Percentiles rank a stretch among this genome's conserved stretches.
These are phyloP conservation scores for Sporothrix sp. DNA, from an alignment of 2,329 filamentous ascomycete species.

Conservation along the genomic window DNA sequence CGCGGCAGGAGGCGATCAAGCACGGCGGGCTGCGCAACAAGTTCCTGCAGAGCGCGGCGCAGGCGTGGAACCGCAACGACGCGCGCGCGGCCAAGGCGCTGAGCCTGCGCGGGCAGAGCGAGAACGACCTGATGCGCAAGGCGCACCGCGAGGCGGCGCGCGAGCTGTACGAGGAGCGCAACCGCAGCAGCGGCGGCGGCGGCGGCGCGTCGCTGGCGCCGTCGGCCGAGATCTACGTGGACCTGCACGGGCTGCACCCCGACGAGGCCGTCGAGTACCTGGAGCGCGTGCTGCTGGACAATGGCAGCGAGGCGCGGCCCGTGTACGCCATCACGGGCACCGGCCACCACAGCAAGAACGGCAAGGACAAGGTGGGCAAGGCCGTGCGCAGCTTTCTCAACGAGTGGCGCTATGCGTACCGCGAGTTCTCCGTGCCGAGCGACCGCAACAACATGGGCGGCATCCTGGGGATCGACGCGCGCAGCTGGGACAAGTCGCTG, in stretches of 20 bases:
- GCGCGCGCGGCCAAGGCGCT: constrained; percentile 91
- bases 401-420: constrained; percentile 91
- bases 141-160: constrained; percentile 89
- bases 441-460: constrained; percentile 77
- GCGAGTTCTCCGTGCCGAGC: constrained; percentile 93
- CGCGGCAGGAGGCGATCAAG: constrained; percentile 90
- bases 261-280: constrained; percentile 95
- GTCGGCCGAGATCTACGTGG: constrained; percentile 71
- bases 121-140: constrained; percentile 95
- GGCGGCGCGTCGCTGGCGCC: constrained; percentile 40
- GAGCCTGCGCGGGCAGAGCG: constrained; percentile 85
- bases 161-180: constrained; percentile 87
- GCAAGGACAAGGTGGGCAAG: constrained; percentile 97
- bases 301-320: constrained; percentile 60
- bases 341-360: constrained; percentile 95
- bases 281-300: constrained; percentile 76
- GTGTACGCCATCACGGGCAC: constrained; percentile 96
- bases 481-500: constrained; percentile 56
- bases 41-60: constrained; percentile 90
- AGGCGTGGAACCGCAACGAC: constrained; percentile 98
- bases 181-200: too few relatives aligned
- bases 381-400: constrained; percentile 83
- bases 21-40: constrained; percentile 95
- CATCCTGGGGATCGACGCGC: constrained; percentile 57
- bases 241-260: constrained; percentile 95